Conservation (phyloP, 139 green algal genomes). For the Chlamydomonas sp. region DNA sequence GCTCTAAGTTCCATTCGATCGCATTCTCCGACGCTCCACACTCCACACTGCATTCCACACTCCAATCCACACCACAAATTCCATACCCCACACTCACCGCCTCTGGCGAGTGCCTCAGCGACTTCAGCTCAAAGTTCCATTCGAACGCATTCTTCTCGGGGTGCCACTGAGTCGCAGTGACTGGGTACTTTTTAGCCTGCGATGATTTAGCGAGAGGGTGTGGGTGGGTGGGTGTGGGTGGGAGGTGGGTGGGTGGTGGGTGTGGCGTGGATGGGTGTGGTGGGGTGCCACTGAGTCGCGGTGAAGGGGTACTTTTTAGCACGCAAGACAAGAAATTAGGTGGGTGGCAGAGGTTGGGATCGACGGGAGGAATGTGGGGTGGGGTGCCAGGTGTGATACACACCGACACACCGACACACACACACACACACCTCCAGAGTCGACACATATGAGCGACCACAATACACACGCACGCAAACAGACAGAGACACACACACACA, state of each 20-base stretch:
- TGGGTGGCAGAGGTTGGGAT: neutral
- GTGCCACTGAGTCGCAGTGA: constrained; percentile 72
- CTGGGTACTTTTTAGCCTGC: constrained; percentile 29
- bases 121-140: too few relatives aligned
- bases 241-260: neutral
- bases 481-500: constrained; percentile 12
- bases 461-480: neutral
- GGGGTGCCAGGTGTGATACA: too few relatives aligned
- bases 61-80: too few relatives aligned
- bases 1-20: constrained; percentile 71
- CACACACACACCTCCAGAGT: neutral
- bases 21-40: constrained; percentile 70
- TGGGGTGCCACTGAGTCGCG: too few relatives aligned
- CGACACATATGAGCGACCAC: neutral
- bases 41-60: neutral
- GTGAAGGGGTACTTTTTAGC: too few relatives aligned
- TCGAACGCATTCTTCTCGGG: constrained; percentile 82
- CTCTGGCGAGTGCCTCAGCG: constrained; percentile 46
- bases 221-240: neutral
- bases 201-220: neutral
- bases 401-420: too few relatives aligned
- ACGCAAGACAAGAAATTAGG: too few relatives aligned
- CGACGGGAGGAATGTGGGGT: too few relatives aligned
- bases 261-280: constrained; percentile 9
- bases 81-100: too few relatives aligned